Evolutionary conservation across 2,329 filamentous ascomycete species (phyloP).

Genomic region (Talaromyces verruculosus): DNA sequence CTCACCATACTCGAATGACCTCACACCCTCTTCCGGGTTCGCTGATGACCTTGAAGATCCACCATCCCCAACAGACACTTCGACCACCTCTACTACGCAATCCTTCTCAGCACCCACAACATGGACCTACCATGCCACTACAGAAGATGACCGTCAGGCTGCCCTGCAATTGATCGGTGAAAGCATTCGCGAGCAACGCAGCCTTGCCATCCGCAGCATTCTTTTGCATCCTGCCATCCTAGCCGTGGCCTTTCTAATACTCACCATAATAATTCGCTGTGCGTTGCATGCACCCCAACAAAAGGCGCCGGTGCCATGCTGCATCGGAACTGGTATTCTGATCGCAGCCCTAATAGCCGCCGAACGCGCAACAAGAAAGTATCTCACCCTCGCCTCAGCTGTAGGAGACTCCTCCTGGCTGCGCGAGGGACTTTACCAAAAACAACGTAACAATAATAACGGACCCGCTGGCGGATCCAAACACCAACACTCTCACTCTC

Average conservation of each 20-base stretch:
- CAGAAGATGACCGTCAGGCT: slow-evolving; percentile 61
- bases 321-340: slow-evolving; percentile 60
- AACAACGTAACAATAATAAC: slow-evolving; percentile 10
- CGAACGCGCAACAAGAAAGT: slow-evolving; percentile 62
- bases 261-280: slow-evolving; percentile 44
- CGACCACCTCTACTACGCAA: slow-evolving; percentile 53
- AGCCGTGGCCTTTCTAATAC: slow-evolving; percentile 37
- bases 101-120: slow-evolving; percentile 42
- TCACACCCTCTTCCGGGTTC: slow-evolving; percentile 23
- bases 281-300: slow-evolving; percentile 40
- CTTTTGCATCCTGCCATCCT: slow-evolving; percentile 60
- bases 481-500: slow-evolving; percentile 12
- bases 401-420: slow-evolving; percentile 63
- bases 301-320: slow-evolving; percentile 58
- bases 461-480: slow-evolving; percentile 31
- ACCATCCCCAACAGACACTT: slow-evolving; percentile 19
- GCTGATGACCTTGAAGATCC: slow-evolving; percentile 50
- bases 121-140: slow-evolving; percentile 35
- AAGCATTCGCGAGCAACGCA: slow-evolving; percentile 76
- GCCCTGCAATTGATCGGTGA: slow-evolving; percentile 75
- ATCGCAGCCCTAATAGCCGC: slow-evolving; percentile 65
- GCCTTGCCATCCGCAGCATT: slow-evolving; percentile 62
- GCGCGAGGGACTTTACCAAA: slow-evolving; percentile 34
- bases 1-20: slow-evolving; percentile 18
- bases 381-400: slow-evolving; percentile 62